Percentiles rank a stretch among this genome's conserved stretches.
Evolutionary conservation across 495 filamentous ascomycete species (phyloP).

Genomic region (Hypoxylon intermedium): DNA sequence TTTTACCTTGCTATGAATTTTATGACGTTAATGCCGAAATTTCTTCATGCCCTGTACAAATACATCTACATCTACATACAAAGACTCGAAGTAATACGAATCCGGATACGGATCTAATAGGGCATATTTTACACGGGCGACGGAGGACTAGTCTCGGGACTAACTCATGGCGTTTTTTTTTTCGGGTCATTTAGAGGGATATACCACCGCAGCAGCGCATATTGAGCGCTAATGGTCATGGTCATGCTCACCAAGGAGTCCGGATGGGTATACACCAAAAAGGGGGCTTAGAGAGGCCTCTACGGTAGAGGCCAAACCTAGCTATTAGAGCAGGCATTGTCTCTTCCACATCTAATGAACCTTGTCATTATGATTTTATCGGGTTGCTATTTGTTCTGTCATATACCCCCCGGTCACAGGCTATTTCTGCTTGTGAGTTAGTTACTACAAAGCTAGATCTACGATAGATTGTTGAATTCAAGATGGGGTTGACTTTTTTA

Average conservation of each 20-base stretch:
- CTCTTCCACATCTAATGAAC: not conserved
- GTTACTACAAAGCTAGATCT: constrained; percentile 14
- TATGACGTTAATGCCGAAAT: constrained; percentile 30
- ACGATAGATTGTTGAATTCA: not conserved
- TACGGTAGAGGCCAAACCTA: not conserved
- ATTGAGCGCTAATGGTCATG: not conserved
- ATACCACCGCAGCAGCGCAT: not conserved
- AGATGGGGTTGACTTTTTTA: not conserved
- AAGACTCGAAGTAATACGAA: constrained; percentile 19
- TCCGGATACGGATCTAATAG: constrained; percentile 10
- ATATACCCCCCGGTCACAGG: constrained; percentile 28
- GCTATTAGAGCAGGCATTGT: not conserved
- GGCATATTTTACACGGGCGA: constrained; percentile 20
- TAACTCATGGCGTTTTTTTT: constrained; percentile 28
- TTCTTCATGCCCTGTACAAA: constrained; percentile 12
- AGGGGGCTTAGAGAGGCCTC: not conserved
- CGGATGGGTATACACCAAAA: constrained; percentile 26
- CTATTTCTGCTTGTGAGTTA: constrained; percentile 1
- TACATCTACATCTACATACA: constrained; percentile 33
- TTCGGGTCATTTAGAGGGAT: constrained; percentile 3
- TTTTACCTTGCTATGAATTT: constrained; percentile 23
- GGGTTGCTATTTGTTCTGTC: constrained; percentile 10
- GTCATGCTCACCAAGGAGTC: constrained; percentile 13
- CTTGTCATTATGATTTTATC: constrained; percentile 3
- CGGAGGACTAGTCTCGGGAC: constrained; percentile 3